phyloP scores from a whole-genome alignment of 2,329 filamentous ascomycete genomes.

The Thielaviopsis ethacetica region DNA sequence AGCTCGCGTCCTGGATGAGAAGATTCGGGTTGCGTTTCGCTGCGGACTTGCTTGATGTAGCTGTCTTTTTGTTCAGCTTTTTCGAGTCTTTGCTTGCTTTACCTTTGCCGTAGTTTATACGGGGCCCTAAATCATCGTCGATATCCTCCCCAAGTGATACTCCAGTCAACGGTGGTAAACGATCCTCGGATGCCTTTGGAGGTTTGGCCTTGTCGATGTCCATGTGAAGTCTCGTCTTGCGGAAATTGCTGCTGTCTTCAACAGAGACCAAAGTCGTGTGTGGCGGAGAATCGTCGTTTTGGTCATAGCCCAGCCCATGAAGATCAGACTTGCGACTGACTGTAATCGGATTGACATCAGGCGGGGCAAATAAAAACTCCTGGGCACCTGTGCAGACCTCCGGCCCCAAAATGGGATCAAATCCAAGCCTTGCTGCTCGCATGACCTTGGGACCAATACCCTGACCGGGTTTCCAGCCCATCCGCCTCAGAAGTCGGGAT shows the following conservation, averaged over 20 bases:
- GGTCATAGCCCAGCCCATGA: slow-evolving; percentile 45
- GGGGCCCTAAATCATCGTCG: slow-evolving; percentile 24
- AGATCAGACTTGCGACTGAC: slow-evolving; percentile 46
- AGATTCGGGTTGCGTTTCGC: slow-evolving; percentile 2
- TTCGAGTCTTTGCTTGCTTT: slow-evolving; percentile 23
- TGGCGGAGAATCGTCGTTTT: not conserved
- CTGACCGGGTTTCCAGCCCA: slow-evolving; percentile 94
- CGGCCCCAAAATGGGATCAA: not conserved
- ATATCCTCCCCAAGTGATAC: slow-evolving; percentile 26
- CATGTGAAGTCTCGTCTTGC: slow-evolving; percentile 23
- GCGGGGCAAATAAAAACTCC: slow-evolving; percentile 65
- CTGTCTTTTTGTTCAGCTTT: slow-evolving; percentile 31
- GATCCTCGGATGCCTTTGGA: slow-evolving; percentile 13
- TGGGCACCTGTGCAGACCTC: not conserved
- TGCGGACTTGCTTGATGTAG: not conserved
- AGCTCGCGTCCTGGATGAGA: not conserved
- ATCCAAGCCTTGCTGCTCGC: slow-evolving; percentile 50
- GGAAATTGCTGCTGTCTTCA: slow-evolving; percentile 28
- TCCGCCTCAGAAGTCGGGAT: slow-evolving; percentile 64
- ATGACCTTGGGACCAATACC: slow-evolving; percentile 79
- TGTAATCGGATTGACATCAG: slow-evolving; percentile 54
- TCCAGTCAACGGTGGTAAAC: slow-evolving; percentile 25
- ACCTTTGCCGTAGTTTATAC: slow-evolving; percentile 12
- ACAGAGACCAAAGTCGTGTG: not conserved
- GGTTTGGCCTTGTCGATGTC: not conserved